Conservation (phyloP, 208 protist genomes). For the Wallacemonas sp. region DNA sequence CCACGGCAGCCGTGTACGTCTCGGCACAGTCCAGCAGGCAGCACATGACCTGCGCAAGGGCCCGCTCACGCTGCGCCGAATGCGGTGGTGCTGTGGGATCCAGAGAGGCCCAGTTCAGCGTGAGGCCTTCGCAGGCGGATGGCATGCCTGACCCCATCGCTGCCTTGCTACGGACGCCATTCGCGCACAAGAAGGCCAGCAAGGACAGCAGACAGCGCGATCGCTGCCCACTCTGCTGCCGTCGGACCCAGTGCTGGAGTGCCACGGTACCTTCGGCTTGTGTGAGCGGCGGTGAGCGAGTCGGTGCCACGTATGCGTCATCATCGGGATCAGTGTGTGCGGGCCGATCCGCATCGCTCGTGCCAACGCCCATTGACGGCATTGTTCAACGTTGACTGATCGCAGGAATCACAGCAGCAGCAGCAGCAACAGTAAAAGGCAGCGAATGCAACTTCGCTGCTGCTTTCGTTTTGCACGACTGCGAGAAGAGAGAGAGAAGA, state of each 20-base stretch:
- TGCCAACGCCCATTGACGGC: constrained; percentile 13
- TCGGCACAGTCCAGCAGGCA: constrained; percentile 20
- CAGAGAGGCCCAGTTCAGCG: neutral
- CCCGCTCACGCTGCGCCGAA: neutral
- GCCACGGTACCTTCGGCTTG: neutral
- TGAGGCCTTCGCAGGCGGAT: neutral
- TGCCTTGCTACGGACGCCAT: neutral
- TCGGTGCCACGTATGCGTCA: too few species aligned
- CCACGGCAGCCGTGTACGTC: constrained; percentile 33
- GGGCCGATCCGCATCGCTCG: neutral
- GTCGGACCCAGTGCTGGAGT: constrained; percentile 33
- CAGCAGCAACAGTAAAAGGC: too few species aligned
- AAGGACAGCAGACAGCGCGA: constrained; percentile 24
- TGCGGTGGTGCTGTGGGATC: neutral
- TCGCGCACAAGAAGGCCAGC: constrained; percentile 17
- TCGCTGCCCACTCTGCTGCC: constrained; percentile 3
- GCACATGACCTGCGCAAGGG: neutral
- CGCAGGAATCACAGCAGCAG: neutral
- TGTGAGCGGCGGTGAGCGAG: neutral
- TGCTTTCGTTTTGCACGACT: too few species aligned
- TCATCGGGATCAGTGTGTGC: too few species aligned
- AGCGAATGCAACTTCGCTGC: too few species aligned
- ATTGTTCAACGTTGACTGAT: neutral
- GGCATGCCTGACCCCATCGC: neutral
- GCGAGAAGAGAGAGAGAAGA: constrained; percentile 16